A percentile compares a stretch with the other conserved stretches of the same genome.
phyloP scores from a whole-genome alignment of 495 filamentous ascomycete genomes.

The Hypoxylon fuscum region DNA sequence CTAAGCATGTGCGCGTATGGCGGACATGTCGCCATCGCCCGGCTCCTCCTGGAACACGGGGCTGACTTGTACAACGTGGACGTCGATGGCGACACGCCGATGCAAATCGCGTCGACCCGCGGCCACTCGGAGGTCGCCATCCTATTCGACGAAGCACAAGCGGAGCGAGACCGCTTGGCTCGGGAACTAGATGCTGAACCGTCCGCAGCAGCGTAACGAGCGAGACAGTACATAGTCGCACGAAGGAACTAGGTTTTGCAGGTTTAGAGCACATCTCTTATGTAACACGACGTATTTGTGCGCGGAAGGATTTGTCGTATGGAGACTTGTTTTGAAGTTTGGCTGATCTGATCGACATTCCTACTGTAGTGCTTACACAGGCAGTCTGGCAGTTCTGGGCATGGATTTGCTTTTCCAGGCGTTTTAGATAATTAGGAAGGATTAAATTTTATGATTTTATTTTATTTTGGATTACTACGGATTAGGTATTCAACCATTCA shows the following conservation, averaged over 20 bases:
- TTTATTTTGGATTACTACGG: too few relatives aligned
- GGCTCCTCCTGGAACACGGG: conserved; percentile 42
- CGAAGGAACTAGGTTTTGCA: not conserved
- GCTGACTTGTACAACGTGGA: conserved; percentile 45
- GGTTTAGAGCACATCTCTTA: conserved; percentile 3
- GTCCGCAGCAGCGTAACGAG: conserved; percentile 13
- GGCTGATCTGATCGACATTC: not conserved
- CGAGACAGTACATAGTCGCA: conserved; percentile 1
- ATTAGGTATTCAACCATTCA: too few relatives aligned
- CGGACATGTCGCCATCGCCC: conserved; percentile 35
- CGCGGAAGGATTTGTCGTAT: not conserved
- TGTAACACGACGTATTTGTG: not conserved
- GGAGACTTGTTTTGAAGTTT: not conserved
- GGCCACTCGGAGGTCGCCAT: conserved; percentile 41
- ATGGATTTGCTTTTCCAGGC: too few relatives aligned
- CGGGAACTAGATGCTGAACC: conserved; percentile 38
- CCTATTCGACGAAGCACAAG: conserved; percentile 38
- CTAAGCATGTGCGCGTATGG: conserved; percentile 43
- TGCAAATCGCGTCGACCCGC: conserved; percentile 36
- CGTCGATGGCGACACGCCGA: conserved; percentile 42
- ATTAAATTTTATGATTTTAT: too few relatives aligned
- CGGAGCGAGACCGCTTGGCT: conserved; percentile 34
- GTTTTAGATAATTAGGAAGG: too few relatives aligned
- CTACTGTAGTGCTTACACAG: not conserved
- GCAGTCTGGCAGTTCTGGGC: too few relatives aligned